Evolutionary conservation across 495 filamentous ascomycete genomes (phyloP).

Genomic region (Endocarpon pusillum): DNA sequence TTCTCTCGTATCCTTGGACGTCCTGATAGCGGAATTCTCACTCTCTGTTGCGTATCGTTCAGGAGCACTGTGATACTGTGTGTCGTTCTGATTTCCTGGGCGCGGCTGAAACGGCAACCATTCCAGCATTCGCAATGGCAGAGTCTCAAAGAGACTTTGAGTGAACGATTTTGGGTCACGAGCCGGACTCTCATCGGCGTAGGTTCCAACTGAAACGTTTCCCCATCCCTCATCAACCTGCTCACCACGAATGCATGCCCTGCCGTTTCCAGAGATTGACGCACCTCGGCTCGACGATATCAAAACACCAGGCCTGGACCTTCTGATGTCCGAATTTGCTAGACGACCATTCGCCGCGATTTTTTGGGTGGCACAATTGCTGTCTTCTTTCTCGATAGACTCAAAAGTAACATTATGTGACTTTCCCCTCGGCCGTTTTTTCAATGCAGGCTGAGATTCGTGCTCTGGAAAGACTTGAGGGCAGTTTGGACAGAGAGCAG

Average conservation of each 20-base stretch:
- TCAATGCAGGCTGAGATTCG: slow-evolving; percentile 16
- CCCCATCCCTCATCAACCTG: slow-evolving; percentile 16
- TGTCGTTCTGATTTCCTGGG: too few species aligned
- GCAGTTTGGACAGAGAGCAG: slow-evolving; percentile 48
- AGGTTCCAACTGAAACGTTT: background rate
- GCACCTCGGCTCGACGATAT: background rate
- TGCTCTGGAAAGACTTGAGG: slow-evolving; percentile 12
- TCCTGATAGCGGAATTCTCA: too few species aligned
- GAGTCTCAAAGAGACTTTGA: slow-evolving; percentile 64
- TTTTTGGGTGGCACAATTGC: background rate
- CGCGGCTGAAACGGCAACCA: slow-evolving; percentile 62
- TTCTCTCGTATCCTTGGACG: too few species aligned
- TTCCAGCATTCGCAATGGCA: slow-evolving; percentile 62
- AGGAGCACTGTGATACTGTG: too few species aligned
- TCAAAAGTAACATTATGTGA: slow-evolving; percentile 1
- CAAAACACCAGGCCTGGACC: background rate
- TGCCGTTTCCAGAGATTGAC: slow-evolving; percentile 1
- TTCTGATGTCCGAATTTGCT: background rate
- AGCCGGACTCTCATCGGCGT: slow-evolving; percentile 31
- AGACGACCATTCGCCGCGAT: background rate
- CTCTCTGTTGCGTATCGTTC: too few species aligned
- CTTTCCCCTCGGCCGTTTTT: slow-evolving; percentile 9
- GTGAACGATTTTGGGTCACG: slow-evolving; percentile 74
- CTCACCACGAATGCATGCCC: slow-evolving; percentile 8
- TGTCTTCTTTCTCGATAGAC: background rate